Evolutionary conservation across 1,139 yeast genomes (phyloP).

Genomic region (Yamadazyma siamensis): DNA sequence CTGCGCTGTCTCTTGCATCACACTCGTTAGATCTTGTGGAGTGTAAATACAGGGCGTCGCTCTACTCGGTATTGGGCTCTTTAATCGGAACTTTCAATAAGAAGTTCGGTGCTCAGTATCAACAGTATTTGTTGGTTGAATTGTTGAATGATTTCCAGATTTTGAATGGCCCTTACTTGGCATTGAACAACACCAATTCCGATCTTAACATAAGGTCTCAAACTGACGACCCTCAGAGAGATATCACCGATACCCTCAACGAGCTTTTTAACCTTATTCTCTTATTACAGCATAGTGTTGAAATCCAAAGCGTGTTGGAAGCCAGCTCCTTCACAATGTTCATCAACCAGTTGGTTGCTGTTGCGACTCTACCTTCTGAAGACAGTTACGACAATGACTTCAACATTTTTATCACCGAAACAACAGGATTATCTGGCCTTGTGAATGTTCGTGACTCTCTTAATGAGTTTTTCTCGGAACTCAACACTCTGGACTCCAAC

Average conservation of each 20-base stretch:
- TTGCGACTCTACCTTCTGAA: slow-evolving; percentile 25
- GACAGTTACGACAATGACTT: slow-evolving; percentile 50
- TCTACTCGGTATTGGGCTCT: slow-evolving; percentile 27
- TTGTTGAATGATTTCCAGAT: slow-evolving; percentile 10
- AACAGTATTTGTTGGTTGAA: slow-evolving; percentile 8
- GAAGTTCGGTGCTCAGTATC: slow-evolving; percentile 20
- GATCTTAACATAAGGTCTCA: slow-evolving; percentile 5
- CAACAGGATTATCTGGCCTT: slow-evolving; percentile 58
- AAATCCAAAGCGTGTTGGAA: slow-evolving; percentile 12
- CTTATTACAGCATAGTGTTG: slow-evolving; percentile 24
- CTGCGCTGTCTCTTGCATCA: slow-evolving; percentile 11
- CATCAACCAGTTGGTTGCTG: slow-evolving; percentile 19
- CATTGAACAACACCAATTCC: slow-evolving; percentile 4
- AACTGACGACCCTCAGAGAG: slow-evolving; percentile 8
- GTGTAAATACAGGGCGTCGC: slow-evolving; percentile 21
- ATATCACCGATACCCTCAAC: slow-evolving; percentile 9
- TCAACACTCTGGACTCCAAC: slow-evolving; percentile 35
- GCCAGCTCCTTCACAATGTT: slow-evolving; percentile 14
- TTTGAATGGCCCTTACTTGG: slow-evolving; percentile 8
- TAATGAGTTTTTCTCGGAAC: slow-evolving; percentile 46
- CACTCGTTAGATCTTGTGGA: slow-evolving; percentile 20
- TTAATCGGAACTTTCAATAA: slow-evolving; percentile 34
- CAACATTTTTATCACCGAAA: slow-evolving; percentile 68
- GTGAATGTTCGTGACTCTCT: slow-evolving; percentile 52
- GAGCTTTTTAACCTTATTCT: slow-evolving; percentile 8